A percentile compares a stretch with the other conserved stretches of the same genome.
Evolutionary conservation across 1,284 basidiomycete genomes (phyloP).

Genomic region (Thelephora terrestris): DNA sequence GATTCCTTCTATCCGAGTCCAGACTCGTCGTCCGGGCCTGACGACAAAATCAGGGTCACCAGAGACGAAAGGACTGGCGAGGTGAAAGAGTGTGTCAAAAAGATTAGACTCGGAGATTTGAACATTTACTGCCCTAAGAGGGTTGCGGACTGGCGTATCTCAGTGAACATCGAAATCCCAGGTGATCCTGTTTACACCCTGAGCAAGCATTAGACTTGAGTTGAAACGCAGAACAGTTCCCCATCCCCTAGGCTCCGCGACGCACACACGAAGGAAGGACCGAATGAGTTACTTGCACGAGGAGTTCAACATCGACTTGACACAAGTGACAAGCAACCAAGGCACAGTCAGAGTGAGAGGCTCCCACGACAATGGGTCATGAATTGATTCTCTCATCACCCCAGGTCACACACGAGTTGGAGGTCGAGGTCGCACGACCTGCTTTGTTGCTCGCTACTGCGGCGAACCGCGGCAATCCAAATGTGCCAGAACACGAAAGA

Average conservation of each 20-base stretch:
- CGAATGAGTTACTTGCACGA: constrained; percentile 90
- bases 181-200: constrained; percentile 30
- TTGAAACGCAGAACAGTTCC: constrained; percentile 28
- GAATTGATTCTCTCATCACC: background rate
- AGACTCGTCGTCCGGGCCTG: constrained; percentile 24
- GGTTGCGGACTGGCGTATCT: constrained; percentile 85
- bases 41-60: constrained; percentile 79
- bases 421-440: constrained; percentile 59
- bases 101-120: constrained; percentile 78
- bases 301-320: constrained; percentile 87
- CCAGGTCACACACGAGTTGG: constrained; percentile 54
- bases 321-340: constrained; percentile 65
- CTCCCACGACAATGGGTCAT: background rate
- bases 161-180: constrained; percentile 79
- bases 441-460: constrained; percentile 50
- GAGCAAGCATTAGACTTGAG: background rate
- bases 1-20: constrained; percentile 68
- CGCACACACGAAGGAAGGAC: constrained; percentile 72
- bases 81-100: constrained; percentile 62
- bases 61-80: constrained; percentile 65
- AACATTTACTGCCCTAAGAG: constrained; percentile 82
- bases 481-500: constrained; percentile 49
- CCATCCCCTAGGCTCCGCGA: constrained; percentile 49
- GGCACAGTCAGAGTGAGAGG: constrained; percentile 10
- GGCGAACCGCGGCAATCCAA: constrained; percentile 45